Evolutionary conservation across 2,329 filamentous ascomycete genomes (phyloP).

Genomic region (Drechslera avenae): DNA sequence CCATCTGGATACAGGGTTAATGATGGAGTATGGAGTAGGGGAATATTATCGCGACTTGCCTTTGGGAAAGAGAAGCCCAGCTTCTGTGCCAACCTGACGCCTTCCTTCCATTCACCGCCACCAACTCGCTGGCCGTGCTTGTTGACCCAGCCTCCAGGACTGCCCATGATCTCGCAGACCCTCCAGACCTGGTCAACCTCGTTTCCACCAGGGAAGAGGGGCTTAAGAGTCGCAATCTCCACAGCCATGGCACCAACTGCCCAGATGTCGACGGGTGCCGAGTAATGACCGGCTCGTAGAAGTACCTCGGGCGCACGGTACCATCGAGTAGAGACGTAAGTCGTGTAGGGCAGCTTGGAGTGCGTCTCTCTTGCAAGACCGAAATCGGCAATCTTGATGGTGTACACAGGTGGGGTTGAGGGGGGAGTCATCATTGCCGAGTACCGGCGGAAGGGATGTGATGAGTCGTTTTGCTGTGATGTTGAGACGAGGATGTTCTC

Average conservation of each 20-base stretch:
- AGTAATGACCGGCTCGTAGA: slow-evolving; percentile 92
- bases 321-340: slow-evolving; percentile 97
- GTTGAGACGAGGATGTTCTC: slow-evolving; percentile 98
- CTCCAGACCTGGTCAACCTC: slow-evolving; percentile 99
- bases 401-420: slow-evolving; percentile 89
- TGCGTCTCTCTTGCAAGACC: slow-evolving; percentile 96
- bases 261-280: slow-evolving; percentile 97
- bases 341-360: slow-evolving; percentile 94
- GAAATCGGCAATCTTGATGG: slow-evolving; percentile 98
- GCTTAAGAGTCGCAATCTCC: slow-evolving; percentile 94
- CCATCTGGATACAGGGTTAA: slow-evolving; percentile 73
- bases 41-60: slow-evolving; percentile 47
- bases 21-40: not conserved
- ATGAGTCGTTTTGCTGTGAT: slow-evolving; percentile 78
- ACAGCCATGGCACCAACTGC: slow-evolving; percentile 98
- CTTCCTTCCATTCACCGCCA: slow-evolving; percentile 97
- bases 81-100: slow-evolving; percentile 89
- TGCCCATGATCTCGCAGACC: slow-evolving; percentile 99
- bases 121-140: slow-evolving; percentile 85
- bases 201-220: slow-evolving; percentile 94
- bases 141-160: slow-evolving; percentile 97
- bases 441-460: slow-evolving; percentile 88
- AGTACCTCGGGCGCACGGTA: slow-evolving; percentile 93
- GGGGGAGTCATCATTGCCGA: slow-evolving; percentile 92
- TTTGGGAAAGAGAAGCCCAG: slow-evolving; percentile 97